A percentile compares a stretch with the other conserved stretches of the same genome.
These are phyloP conservation scores for Scheffersomyces stipitis DNA, from an alignment of 805 yeast genomes.

Conservation along the genomic window DNA sequence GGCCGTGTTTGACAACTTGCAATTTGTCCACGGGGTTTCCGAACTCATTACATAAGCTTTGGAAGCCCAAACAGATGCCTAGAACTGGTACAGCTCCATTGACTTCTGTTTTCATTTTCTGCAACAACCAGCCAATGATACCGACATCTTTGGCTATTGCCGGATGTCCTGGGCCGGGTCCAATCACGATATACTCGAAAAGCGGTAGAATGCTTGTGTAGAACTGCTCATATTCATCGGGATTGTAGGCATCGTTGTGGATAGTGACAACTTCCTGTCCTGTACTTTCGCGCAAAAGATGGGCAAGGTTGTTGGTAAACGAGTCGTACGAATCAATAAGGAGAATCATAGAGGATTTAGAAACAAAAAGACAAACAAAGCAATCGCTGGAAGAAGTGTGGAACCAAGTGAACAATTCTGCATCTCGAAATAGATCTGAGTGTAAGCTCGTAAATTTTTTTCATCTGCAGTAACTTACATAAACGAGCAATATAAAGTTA, in stretches of 20 bases:
- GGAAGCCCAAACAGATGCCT: conserved; percentile 95
- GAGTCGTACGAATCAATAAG: conserved; percentile 94
- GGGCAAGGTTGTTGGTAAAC: conserved; percentile 78
- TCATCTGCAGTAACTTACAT: too few relatives aligned
- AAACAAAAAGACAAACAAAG: too few relatives aligned
- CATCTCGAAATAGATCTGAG: too few relatives aligned
- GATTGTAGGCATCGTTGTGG: conserved; percentile 57
- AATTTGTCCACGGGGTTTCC: conserved; percentile 60
- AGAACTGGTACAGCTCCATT: conserved; percentile 55
- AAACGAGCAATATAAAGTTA: too few relatives aligned
- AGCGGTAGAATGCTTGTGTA: conserved; percentile 44
- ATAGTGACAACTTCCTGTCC: conserved; percentile 52
- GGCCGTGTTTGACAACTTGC: conserved; percentile 78
- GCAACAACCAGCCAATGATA: conserved; percentile 59
- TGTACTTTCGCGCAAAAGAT: conserved; percentile 56
- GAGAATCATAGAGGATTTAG: conserved; percentile 48
- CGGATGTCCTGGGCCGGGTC: conserved; percentile 99
- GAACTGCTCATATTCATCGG: conserved; percentile 28
- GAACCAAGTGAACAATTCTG: too few relatives aligned
- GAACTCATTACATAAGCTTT: conserved; percentile 64
- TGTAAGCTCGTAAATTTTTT: too few relatives aligned
- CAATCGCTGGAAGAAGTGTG: too few relatives aligned
- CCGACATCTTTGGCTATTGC: conserved; percentile 63
- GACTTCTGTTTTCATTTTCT: conserved; percentile 16
- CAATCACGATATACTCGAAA: conserved; percentile 78